Base-by-base conservation (phyloP, 768 basidiomycete species). In the Lactifluus volemus region DNA sequence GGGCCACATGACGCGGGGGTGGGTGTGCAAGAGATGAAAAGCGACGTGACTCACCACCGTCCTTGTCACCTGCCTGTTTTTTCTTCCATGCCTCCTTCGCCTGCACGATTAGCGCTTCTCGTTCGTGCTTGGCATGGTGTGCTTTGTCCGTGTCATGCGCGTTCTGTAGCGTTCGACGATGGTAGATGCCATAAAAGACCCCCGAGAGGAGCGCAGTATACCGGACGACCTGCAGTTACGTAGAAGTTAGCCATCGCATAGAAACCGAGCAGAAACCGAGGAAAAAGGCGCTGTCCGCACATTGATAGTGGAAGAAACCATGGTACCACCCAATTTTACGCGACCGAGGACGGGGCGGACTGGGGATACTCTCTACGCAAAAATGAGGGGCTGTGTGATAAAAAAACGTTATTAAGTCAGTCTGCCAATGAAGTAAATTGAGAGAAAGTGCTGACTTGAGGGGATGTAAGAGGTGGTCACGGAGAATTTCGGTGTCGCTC, bases 21-120 rank as follows among this genome's bases (percentile, higher is more conserved):
- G 38, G 9, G 38, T 3, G 15, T 47, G 55, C n/a, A 61, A 39
- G 5, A n/a, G 7, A 15, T 48, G 15, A 30, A 51, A 48, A 44
- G 51, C 19, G 53, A 53, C 21, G 59, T 62, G 30, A 79, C 84
- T 78, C 72, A 89, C 88, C 73, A 70, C 78, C 79, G 59, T 75
- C 77, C 68, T 82, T 83, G 29, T 69, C 64, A 58, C 75, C 75
- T 67, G 81, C 78, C 68, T 85, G 80, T 77, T 88, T 86, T 76
- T 85, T 88, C 76, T 83, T 87, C 82, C 89, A 98, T 63, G 91
- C 92, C 70, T 91, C 84, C 79, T 88, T 90, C 44, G 94, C 96
- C 70, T 96, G 82, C 65, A 81, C 79, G 73, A 98, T 82, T 71
- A 97, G 72, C 64, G 83, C 80, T 70, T 91, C 83, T 68, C 89